phyloP scores from a whole-genome alignment of 495 filamentous ascomycete genomes.

The Penicillium ochrochloron region DNA sequence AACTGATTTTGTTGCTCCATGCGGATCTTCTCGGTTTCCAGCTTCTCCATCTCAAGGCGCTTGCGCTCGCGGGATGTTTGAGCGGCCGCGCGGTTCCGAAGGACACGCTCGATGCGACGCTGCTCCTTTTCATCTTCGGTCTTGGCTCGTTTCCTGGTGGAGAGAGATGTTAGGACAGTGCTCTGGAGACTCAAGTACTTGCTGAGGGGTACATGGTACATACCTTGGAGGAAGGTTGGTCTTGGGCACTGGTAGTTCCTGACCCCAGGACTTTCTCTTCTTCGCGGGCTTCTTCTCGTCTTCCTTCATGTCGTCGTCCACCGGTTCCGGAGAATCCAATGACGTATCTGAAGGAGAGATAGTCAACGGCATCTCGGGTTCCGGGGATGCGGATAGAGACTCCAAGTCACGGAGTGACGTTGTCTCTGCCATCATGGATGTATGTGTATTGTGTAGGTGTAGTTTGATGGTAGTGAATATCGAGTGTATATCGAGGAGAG shows the following conservation, averaged over 20 bases:
- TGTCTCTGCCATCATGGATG: slow-evolving; percentile 41
- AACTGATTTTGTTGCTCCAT: slow-evolving; percentile 72
- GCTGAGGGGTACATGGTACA: slow-evolving; percentile 26
- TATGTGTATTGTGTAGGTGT: slow-evolving; percentile 11
- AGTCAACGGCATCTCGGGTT: slow-evolving; percentile 48
- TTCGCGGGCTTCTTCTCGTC: slow-evolving; percentile 80
- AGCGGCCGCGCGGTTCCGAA: slow-evolving; percentile 92
- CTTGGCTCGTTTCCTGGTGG: slow-evolving; percentile 88
- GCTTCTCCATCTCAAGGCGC: slow-evolving; percentile 87
- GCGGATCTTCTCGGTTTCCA: slow-evolving; percentile 73
- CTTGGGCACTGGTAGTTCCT: slow-evolving; percentile 94
- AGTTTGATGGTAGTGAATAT: background rate
- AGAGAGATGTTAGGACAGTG: slow-evolving; percentile 12
- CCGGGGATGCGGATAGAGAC: slow-evolving; percentile 39
- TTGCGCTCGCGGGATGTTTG: slow-evolving; percentile 97
- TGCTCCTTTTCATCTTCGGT: slow-evolving; percentile 99
- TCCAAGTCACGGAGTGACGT: slow-evolving; percentile 38
- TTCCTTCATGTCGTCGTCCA: slow-evolving; percentile 37
- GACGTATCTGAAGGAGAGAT: slow-evolving; percentile 58
- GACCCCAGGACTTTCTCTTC: slow-evolving; percentile 99
- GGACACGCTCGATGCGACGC: slow-evolving; percentile 93
- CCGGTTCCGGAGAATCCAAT: slow-evolving; percentile 34
- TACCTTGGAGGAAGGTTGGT: slow-evolving; percentile 96
- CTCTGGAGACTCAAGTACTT: background rate
- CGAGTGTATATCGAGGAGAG: background rate